Evolutionary conservation across 2,329 filamentous ascomycete species (phyloP), one percentile per base, ranked within the genome.

Genomic region (Neofusicoccum kwambonambiense): DNA sequence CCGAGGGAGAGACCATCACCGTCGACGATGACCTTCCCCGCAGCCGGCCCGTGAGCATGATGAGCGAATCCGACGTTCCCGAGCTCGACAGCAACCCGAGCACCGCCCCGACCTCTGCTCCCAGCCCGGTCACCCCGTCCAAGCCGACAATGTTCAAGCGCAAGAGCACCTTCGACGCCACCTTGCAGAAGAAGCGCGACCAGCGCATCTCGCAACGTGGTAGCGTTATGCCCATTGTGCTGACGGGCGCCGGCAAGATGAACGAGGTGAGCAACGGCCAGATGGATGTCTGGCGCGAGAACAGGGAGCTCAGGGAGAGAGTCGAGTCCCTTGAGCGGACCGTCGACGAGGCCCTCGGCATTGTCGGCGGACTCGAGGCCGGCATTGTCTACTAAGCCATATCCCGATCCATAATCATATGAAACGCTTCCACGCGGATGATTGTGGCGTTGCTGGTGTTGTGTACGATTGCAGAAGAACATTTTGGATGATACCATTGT

Each of bases 311-410:
- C 54, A 83, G 84, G 69, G 75, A 78, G 50, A 77, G 84, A 54
- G 77, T 88, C 3, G 79, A 79, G 11, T 80, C 84, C 60, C 75
- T 88, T 41, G 84, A 87, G 70, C 75, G 78, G 47, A 81, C 81
- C 19, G 78, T 88, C 57, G 85, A 88, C 63, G 82, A 84, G 47
- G 85, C 83, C 57, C 78, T 89, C 68, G 81, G 83, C 65, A 75
- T 86, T 58, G 82, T 87, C 49, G 70, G 72, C 65, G 75, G 75
- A 0, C 62, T 64, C 50, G 50, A 64, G 60, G 41, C 73, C 27
- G 41, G 39, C 22, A 45, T 34, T 13, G 69, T 11, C 57, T 70
- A 45, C 70, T 62, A 66, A 54, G 56, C 11, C 57, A 9, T 6
- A 11, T 2, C 12, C 31, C 35, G 7, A 13, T 12, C 35, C 17